Evolutionary conservation across 2,329 filamentous ascomycete genomes (phyloP), one percentile per base, ranked within the genome.

Genomic region (Juglanconis oblonga): DNA sequence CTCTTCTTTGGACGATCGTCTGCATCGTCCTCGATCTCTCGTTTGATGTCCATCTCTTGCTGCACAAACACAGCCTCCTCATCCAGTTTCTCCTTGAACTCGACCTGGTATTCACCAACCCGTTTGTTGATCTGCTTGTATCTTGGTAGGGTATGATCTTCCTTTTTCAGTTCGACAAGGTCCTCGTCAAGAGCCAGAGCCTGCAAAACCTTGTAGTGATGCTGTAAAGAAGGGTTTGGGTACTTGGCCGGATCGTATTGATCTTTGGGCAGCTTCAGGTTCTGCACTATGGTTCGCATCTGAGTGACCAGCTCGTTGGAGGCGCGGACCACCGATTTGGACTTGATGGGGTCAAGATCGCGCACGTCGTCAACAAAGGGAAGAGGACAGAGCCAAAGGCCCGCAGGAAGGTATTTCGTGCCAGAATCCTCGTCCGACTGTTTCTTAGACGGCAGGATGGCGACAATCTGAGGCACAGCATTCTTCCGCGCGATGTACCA

Each of bases 151-250:
- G 95, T 98, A 65, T 89, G 87, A 70, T 99, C 95, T 13, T 85
- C 80, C 3, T 76, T 75, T 1, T 76, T 75, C 53, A 88, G 83
- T 24, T 90, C 88, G 0, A 93, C 93, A 1, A 96, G 77, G 66
- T 97, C 93, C 71, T 99, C 95, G 40, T 97, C 93, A 1, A 99
- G 80, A 0, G 95, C 95, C 59, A 97, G 82, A 6, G 91, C 89
- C 74, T 99, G 95, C 0, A 99, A 78, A 50, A 99, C 96, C 63
- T 87, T 88, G 79, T 98, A 99, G 76, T 98, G 95, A 93, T 94
- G 99, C 75, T 99, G 95, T 31, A 99, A 80, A 8, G 90, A 84
- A 9, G 93, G 92, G 64, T 99, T 99, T 0, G 95, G 91, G 69
- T 97, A 98, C 69, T 89, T 95, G 1, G 80, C 79, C 1, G 94